Conservation (phyloP, 495 filamentous ascomycete genomes). For the Hypoxylon crocopeplum region DNA sequence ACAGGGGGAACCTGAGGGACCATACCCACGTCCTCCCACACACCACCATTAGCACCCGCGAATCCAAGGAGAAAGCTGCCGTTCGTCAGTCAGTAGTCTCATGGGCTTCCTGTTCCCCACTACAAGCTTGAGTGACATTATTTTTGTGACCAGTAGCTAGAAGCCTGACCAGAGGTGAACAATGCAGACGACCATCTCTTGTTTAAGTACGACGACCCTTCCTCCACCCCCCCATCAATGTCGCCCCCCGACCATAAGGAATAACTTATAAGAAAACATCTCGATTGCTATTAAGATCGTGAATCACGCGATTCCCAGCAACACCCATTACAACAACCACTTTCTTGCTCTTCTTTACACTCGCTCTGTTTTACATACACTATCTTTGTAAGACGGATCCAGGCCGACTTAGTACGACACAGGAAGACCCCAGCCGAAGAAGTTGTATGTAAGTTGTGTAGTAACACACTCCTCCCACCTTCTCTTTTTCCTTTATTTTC, state of each 20-base stretch:
- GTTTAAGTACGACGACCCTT: constrained; percentile 33
- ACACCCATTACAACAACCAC: constrained; percentile 28
- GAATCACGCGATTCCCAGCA: constrained; percentile 38
- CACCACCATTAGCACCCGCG: constrained; percentile 25
- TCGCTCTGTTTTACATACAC: constrained; percentile 43
- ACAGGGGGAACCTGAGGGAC: no score
- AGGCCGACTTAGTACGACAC: constrained; percentile 35
- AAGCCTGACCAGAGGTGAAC: neutral
- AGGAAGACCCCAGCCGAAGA: constrained; percentile 36
- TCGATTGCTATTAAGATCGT: constrained; percentile 34
- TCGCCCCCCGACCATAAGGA: constrained; percentile 35
- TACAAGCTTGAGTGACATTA: constrained; percentile 29
- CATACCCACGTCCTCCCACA: constrained; percentile 28
- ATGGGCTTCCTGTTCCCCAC: constrained; percentile 40
- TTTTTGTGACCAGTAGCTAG: constrained; percentile 13
- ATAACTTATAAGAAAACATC: constrained; percentile 39
- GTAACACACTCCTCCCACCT: constrained; percentile 33
- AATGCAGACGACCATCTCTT: constrained; percentile 28
- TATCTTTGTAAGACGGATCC: constrained; percentile 37
- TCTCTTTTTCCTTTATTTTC: constrained; percentile 17
- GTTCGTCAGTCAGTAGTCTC: constrained; percentile 41
- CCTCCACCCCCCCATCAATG: constrained; percentile 34
- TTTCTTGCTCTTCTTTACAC: constrained; percentile 30
- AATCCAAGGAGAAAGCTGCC: constrained; percentile 36
- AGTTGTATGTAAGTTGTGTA: constrained; percentile 38